These are phyloP conservation scores for Blumeria hordei DNA, from an alignment of 2,329 filamentous ascomycete genomes.

Conservation along the genomic window DNA sequence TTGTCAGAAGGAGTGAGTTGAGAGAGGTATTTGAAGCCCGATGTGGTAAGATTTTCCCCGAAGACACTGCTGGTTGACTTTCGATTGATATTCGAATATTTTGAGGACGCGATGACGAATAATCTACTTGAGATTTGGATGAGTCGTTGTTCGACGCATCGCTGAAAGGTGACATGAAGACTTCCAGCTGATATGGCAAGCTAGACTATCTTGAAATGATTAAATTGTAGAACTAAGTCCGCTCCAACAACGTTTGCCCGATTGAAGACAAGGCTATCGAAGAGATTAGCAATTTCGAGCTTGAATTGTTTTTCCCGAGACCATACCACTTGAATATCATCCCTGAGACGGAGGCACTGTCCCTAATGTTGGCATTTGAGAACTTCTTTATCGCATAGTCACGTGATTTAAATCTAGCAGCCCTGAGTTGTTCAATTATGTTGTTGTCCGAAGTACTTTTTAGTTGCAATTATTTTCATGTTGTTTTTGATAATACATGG, in stretches of 20 bases:
- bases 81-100: conserved; percentile 30
- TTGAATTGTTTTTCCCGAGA: too few species aligned
- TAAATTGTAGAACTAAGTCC: too few species aligned
- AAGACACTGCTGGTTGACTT: conserved; percentile 25
- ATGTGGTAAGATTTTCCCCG: conserved; percentile 25
- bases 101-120: conserved; percentile 31
- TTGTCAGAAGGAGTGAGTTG: conserved; percentile 38
- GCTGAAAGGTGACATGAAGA: conserved; percentile 43
- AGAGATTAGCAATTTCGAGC: too few species aligned
- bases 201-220: too few species aligned
- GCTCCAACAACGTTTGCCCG: too few species aligned
- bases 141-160: conserved; percentile 46
- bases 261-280: too few species aligned
- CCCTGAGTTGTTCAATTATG: not conserved
- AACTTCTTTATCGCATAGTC: not conserved
- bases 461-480: not conserved
- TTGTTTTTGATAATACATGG: not conserved
- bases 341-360: too few species aligned
- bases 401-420: not conserved
- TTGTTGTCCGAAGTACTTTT: not conserved
- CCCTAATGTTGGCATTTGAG: too few species aligned
- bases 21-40: conserved; percentile 31
- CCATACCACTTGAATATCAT: too few species aligned
- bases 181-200: not conserved
- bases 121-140: conserved; percentile 17